Conservation (phyloP, 176 grass and related monocot species). For the Musa itinerans region DNA sequence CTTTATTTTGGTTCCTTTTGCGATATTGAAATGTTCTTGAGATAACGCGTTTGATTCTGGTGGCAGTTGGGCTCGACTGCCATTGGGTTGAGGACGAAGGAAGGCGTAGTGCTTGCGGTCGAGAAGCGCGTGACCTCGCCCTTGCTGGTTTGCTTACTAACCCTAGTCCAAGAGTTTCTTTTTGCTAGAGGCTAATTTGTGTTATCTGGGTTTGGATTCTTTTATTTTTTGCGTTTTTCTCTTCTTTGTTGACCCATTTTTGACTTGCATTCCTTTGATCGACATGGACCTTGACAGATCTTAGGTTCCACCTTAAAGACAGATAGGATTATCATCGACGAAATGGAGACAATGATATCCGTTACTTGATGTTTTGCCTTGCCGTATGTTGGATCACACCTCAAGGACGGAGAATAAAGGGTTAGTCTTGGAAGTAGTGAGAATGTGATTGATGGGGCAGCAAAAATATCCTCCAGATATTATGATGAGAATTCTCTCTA, state of each 20-base stretch:
- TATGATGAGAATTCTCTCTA: no score
- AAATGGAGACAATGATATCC: no score
- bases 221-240: background rate
- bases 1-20: background rate
- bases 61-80: slow-evolving; percentile 85
- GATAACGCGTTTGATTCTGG: slow-evolving; percentile 9
- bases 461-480: no score
- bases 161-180: background rate
- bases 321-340: no score
- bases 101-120: slow-evolving; percentile 84
- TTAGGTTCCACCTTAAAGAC: no score
- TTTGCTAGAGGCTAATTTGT: background rate
- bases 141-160: slow-evolving; percentile 48
- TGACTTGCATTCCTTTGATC: background rate
- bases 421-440: no score
- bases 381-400: no score
- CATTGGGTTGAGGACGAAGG: slow-evolving; percentile 84
- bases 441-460: no score
- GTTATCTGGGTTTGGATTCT: background rate
- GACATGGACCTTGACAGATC: no score
- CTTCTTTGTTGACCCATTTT: background rate
- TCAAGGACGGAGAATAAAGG: no score
- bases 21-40: background rate
- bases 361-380: no score
- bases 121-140: slow-evolving; percentile 96